Conservation (phyloP, 768 basidiomycete species). For the Trametes cubensis region DNA sequence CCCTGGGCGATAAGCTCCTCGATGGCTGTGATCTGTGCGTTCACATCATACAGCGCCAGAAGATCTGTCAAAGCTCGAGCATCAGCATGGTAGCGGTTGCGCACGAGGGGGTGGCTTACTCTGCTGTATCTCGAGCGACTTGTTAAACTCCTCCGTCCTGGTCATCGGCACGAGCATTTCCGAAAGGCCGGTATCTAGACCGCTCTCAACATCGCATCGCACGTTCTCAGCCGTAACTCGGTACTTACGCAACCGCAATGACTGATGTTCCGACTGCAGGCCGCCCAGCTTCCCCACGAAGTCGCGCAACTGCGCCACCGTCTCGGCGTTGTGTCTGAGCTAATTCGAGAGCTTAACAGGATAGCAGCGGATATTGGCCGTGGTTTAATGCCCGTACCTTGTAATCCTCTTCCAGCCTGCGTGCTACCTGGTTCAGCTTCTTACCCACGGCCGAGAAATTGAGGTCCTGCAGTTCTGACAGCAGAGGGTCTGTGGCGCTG, state of each 20-base stretch:
- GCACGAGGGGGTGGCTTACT: conserved; percentile 53
- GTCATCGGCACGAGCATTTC: conserved; percentile 88
- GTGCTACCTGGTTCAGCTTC: conserved; percentile 78
- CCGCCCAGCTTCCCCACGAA: conserved; percentile 96
- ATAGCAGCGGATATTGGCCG: background rate
- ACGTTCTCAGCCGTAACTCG: conserved; percentile 5
- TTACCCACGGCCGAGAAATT: conserved; percentile 92
- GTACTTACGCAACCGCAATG: conserved; percentile 81
- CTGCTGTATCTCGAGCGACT: conserved; percentile 92
- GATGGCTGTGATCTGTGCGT: conserved; percentile 79
- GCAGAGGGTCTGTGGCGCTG: conserved; percentile 76
- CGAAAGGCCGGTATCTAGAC: conserved; percentile 88
- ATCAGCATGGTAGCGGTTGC: background rate
- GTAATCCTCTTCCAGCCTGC: conserved; percentile 88
- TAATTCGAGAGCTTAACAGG: conserved; percentile 32
- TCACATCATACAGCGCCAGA: conserved; percentile 88
- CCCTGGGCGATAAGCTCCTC: conserved; percentile 91
- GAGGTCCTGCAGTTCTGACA: conserved; percentile 81
- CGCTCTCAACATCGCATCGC: conserved; percentile 10
- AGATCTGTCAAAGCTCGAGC: conserved; percentile 59
- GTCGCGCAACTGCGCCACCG: conserved; percentile 86
- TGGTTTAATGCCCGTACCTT: conserved; percentile 53
- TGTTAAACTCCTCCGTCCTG: conserved; percentile 85
- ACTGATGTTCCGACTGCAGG: conserved; percentile 89
- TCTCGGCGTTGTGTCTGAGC: conserved; percentile 87